phyloP scores from a whole-genome alignment of 768 basidiomycete species.

The Lactifluus rugatus region DNA sequence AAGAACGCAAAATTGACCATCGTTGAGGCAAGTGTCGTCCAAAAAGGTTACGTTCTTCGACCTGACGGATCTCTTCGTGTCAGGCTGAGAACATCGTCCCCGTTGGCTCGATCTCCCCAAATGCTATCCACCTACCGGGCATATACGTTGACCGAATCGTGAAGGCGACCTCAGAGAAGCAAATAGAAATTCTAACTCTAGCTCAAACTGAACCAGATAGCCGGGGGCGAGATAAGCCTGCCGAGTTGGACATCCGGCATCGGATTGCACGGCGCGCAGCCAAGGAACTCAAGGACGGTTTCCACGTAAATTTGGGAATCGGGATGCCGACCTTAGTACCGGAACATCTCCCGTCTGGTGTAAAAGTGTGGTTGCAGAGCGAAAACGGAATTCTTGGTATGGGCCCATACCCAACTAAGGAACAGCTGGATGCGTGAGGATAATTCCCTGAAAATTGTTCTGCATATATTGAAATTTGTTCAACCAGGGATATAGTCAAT shows the following conservation, averaged over 20 bases:
- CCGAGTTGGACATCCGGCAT: slow-evolving; percentile 47
- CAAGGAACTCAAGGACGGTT: slow-evolving; percentile 81
- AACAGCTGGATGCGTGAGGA: slow-evolving; percentile 71
- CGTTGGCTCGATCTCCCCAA: slow-evolving; percentile 68
- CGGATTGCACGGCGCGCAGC: slow-evolving; percentile 82
- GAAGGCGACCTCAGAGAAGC: slow-evolving; percentile 61
- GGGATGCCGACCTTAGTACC: slow-evolving; percentile 89
- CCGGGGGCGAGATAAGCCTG: slow-evolving; percentile 38
- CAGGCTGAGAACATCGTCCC: slow-evolving; percentile 89
- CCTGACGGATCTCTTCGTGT: not conserved
- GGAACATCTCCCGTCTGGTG: slow-evolving; percentile 60
- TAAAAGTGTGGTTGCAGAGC: slow-evolving; percentile 83
- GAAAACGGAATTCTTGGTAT: slow-evolving; percentile 86
- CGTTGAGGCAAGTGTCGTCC: slow-evolving; percentile 49
- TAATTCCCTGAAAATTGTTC: not conserved
- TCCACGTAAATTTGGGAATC: slow-evolving; percentile 82
- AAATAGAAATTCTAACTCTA: slow-evolving; percentile 66
- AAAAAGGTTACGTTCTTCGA: not conserved
- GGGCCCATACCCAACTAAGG: slow-evolving; percentile 81
- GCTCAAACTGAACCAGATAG: slow-evolving; percentile 36
- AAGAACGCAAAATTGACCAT: slow-evolving; percentile 84
- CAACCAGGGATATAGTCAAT: slow-evolving; percentile 74
- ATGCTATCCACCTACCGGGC: slow-evolving; percentile 72
- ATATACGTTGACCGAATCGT: slow-evolving; percentile 89
- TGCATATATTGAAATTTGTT: not conserved